These are phyloP conservation scores for Phylloporus sp. DNA, from an alignment of 768 basidiomycete species.

Conservation along the genomic window DNA sequence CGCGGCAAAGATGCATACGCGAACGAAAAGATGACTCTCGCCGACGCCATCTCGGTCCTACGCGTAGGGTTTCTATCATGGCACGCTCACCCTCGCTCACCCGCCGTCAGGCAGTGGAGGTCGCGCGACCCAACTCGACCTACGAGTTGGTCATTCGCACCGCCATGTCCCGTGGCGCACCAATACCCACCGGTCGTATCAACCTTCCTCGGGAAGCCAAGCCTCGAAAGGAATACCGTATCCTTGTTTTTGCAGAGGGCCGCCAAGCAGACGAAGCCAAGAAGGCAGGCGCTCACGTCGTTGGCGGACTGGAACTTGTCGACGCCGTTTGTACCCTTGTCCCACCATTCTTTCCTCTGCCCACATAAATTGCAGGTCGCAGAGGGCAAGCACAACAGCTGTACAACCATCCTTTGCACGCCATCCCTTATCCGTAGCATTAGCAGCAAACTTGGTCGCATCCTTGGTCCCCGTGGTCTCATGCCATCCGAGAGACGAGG, in stretches of 20 bases:
- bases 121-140: conserved; percentile 66
- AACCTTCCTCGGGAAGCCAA: conserved; percentile 80
- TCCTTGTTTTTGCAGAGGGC: conserved; percentile 93
- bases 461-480: conserved; percentile 83
- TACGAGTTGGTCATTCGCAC: conserved; percentile 82
- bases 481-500: conserved; percentile 96
- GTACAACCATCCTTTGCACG: conserved; percentile 78
- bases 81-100: conserved; percentile 3
- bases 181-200: conserved; percentile 87
- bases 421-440: conserved; percentile 74
- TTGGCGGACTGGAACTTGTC: conserved; percentile 86
- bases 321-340: conserved; percentile 59
- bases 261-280: conserved; percentile 76
- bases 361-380: conserved; percentile 48
- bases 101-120: conserved; percentile 67
- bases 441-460: conserved; percentile 71
- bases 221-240: conserved; percentile 59
- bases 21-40: conserved; percentile 59
- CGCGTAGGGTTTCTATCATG: conserved; percentile 44
- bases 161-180: conserved; percentile 67
- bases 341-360: background rate
- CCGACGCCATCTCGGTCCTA: conserved; percentile 63
- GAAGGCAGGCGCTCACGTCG: conserved; percentile 82
- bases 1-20: conserved; percentile 53
- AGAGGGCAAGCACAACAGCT: conserved; percentile 63